These are phyloP conservation scores for Cryptococcus depauperatus DNA, from an alignment of 1,284 basidiomycete genomes.

Conservation along the genomic window DNA sequence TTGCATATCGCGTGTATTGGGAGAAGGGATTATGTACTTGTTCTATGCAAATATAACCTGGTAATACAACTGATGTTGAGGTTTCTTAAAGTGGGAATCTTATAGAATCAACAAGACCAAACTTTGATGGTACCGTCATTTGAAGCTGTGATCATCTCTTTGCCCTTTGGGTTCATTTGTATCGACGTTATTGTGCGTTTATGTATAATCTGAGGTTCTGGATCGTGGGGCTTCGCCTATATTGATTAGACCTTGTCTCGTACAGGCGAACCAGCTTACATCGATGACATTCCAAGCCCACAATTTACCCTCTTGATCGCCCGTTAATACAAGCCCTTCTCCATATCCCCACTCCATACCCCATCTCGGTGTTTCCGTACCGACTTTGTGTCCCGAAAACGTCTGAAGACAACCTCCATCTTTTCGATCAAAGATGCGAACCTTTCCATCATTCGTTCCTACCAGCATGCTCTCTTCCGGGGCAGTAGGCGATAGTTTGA, in stretches of 20 bases:
- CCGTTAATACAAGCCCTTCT: slow-evolving; percentile 73
- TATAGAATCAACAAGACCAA: slow-evolving; percentile 17
- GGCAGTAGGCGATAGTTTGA: slow-evolving; percentile 53
- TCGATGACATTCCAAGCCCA: slow-evolving; percentile 91
- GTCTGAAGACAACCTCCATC: slow-evolving; percentile 75
- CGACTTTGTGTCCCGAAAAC: slow-evolving; percentile 60
- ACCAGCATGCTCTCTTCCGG: slow-evolving; percentile 70
- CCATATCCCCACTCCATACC: slow-evolving; percentile 73
- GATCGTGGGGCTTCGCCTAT: slow-evolving; percentile 57
- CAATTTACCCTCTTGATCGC: slow-evolving; percentile 79
- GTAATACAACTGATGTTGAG: no score
- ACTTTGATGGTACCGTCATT: slow-evolving; percentile 36
- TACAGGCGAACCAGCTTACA: slow-evolving; percentile 49
- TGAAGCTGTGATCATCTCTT: slow-evolving; percentile 69
- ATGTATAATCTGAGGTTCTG: slow-evolving; percentile 64
- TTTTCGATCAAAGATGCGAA: slow-evolving; percentile 74
- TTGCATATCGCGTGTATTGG: no score
- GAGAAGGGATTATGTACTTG: no score
- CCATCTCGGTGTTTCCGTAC: slow-evolving; percentile 54
- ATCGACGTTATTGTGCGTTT: slow-evolving; percentile 82
- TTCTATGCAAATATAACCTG: no score
- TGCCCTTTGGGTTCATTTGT: slow-evolving; percentile 72
- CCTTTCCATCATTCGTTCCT: slow-evolving; percentile 64
- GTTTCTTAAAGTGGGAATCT: no score
- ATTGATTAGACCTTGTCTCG: slow-evolving; percentile 29